These are phyloP conservation scores for Rhizopogon rudus DNA, from an alignment of 768 basidiomycete genomes.

Conservation along the genomic window DNA sequence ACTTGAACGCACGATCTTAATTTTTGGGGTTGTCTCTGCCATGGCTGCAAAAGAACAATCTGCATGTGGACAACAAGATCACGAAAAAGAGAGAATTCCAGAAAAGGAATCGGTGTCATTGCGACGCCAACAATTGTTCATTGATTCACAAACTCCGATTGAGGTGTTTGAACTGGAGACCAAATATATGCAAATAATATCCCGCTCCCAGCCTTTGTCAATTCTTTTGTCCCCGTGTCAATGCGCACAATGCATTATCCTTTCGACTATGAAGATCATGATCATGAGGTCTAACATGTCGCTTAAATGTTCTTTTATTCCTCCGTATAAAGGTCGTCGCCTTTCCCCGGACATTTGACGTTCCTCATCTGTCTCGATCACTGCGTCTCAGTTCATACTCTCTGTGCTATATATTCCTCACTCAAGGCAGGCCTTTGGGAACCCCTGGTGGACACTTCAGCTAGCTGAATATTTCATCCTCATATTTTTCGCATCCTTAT, in stretches of 20 bases:
- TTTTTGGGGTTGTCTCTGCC: constrained; percentile 25
- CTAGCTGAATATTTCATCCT: constrained; percentile 9
- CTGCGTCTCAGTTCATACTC: constrained; percentile 6
- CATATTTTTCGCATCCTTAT: neutral
- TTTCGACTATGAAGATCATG: neutral
- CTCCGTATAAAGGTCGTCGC: constrained; percentile 9
- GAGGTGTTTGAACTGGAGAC: neutral
- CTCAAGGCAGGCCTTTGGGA: constrained; percentile 18
- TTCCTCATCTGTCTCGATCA: constrained; percentile 5
- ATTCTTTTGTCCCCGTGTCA: constrained; percentile 4
- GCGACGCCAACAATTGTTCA: neutral
- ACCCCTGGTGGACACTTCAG: constrained; percentile 11
- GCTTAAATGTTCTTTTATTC: constrained; percentile 6
- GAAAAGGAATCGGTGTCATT: neutral
- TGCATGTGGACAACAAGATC: neutral
- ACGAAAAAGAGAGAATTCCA: neutral
- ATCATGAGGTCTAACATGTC: neutral
- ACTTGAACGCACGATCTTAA: constrained; percentile 21
- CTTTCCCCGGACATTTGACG: neutral
- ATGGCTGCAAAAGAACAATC: constrained; percentile 9
- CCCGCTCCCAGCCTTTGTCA: neutral
- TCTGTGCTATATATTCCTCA: constrained; percentile 7
- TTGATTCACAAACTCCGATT: constrained; percentile 4
- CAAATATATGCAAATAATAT: constrained; percentile 8
- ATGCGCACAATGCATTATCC: constrained; percentile 11